These are phyloP conservation scores for Trypanosoma brucei DNA, from an alignment of 208 protist species.

Conservation along the genomic window DNA sequence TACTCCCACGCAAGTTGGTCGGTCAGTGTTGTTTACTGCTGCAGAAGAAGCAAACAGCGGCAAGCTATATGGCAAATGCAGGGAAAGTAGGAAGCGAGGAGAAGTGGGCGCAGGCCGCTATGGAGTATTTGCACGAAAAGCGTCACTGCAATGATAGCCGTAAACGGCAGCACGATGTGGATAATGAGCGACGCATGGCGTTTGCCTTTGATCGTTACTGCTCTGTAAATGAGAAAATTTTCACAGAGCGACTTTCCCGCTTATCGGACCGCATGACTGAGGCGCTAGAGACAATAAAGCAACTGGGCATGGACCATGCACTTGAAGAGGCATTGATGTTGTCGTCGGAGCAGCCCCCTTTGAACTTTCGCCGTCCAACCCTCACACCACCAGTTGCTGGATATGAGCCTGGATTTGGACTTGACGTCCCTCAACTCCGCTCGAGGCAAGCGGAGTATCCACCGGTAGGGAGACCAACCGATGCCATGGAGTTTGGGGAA, in stretches of 20 bases:
- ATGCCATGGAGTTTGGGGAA: conserved; percentile 42
- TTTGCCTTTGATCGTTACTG: conserved; percentile 72
- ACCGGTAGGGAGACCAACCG: conserved; percentile 41
- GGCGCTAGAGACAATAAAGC: conserved; percentile 57
- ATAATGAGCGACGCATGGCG: conserved; percentile 55
- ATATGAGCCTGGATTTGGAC: conserved; percentile 83
- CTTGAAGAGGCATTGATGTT: conserved; percentile 71
- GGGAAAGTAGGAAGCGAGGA: conserved; percentile 78
- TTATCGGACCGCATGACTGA: conserved; percentile 59
- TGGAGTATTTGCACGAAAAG: conserved; percentile 89
- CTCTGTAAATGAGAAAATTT: conserved; percentile 38
- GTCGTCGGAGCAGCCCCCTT: conserved; percentile 70
- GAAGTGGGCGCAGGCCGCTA: conserved; percentile 83
- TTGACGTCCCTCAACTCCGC: conserved; percentile 83
- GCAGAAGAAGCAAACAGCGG: conserved; percentile 75
- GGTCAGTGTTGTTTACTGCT: conserved; percentile 5
- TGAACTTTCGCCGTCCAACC: conserved; percentile 56
- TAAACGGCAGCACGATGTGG: conserved; percentile 78
- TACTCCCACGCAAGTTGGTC: conserved; percentile 1
- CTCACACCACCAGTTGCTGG: conserved; percentile 73
- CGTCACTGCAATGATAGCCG: conserved; percentile 72
- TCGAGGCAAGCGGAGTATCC: conserved; percentile 78
- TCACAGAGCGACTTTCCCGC: conserved; percentile 44
- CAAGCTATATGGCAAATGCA: conserved; percentile 62
- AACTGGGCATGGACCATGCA: conserved; percentile 35